Base-by-base conservation (phyloP, 371 early-diverging fungal species). In the Mortierella sp. region DNA sequence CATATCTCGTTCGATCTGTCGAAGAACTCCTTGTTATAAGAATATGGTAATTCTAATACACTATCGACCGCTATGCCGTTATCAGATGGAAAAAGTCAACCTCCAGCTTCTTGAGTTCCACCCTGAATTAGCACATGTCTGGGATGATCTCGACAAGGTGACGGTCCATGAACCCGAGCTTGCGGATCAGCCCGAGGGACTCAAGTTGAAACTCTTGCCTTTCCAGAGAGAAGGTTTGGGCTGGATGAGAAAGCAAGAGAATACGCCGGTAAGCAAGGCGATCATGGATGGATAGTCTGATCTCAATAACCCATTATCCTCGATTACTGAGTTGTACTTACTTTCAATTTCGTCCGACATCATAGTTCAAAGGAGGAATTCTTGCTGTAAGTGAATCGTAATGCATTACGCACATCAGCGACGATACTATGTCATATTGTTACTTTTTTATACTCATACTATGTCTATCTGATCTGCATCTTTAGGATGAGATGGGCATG, bases 401-500 rank as follows among this genome's bases (percentile, higher is more conserved):
- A 7, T 44, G 30, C 32, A 21, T 28, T 8, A 23, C 5, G 57
- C 41, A 31, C n/a, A 6, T 23, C n/a, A 14, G 28, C 11, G 11
- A 26, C 42, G 24, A 41, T 31, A 21, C 17, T 8, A 19, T n/a
- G 44, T 8, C 9, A 44, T 2, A n/a, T 44, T 19, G 9, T 44
- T 14, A 19, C 47, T 47, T 48, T 34, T 9, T 23, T 42, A 26
- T 30, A 30, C 56, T 26, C 6, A 28, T 41, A 4, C n/a, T 41
- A 28, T 41, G 5, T 48, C 6, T 9, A 3, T 21, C 19, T 19
- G 19, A 4, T 12, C 56, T 69, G 15, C 23, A 46, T 15, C 14
- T 73, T 39, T 86, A 87, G 75, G 96, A 96, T 83, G 97, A 97
- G 67, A 98, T 98, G 97, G 97, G 99, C 6, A 95, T 99, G 96